Evolutionary conservation across 257 asterid genomes (phyloP).

Genomic region (Gentiana straminea): DNA sequence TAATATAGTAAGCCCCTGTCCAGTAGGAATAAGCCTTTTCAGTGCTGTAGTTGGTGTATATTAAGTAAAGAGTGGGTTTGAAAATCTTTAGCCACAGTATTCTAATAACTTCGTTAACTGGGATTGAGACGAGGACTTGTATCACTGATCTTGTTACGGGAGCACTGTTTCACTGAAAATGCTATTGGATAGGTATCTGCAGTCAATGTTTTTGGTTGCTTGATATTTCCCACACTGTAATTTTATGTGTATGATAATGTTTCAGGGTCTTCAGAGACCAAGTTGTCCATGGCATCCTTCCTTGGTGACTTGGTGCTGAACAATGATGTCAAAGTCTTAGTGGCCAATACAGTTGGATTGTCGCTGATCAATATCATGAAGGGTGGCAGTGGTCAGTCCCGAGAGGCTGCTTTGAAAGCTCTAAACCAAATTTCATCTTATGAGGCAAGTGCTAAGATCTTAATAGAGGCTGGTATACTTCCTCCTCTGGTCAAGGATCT

Average conservation of each 20-base stretch:
- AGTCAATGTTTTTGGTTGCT: too few species aligned
- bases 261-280: slow-evolving; percentile 79
- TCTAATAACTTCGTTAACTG: neutral
- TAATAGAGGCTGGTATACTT: slow-evolving; percentile 86
- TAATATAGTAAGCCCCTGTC: too few species aligned
- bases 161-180: too few species aligned
- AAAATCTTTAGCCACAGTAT: too few species aligned
- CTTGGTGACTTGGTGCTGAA: slow-evolving; percentile 80
- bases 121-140: too few species aligned
- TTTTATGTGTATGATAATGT: neutral
- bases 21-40: too few species aligned
- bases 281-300: slow-evolving; percentile 74
- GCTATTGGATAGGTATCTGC: too few species aligned
- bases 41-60: too few species aligned
- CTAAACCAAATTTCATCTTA: slow-evolving; percentile 77
- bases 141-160: too few species aligned
- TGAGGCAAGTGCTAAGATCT: slow-evolving; percentile 65
- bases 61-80: too few species aligned
- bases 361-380: slow-evolving; percentile 75
- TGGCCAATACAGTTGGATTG: slow-evolving; percentile 63
- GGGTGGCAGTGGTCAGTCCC: slow-evolving; percentile 35
- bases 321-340: slow-evolving; percentile 68
- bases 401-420: slow-evolving; percentile 90
- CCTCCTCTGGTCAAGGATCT: slow-evolving; percentile 92
- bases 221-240: too few species aligned